Evolutionary conservation across 164 flowering plant species (phyloP).

Genomic region (Vitis rotundifolia): DNA sequence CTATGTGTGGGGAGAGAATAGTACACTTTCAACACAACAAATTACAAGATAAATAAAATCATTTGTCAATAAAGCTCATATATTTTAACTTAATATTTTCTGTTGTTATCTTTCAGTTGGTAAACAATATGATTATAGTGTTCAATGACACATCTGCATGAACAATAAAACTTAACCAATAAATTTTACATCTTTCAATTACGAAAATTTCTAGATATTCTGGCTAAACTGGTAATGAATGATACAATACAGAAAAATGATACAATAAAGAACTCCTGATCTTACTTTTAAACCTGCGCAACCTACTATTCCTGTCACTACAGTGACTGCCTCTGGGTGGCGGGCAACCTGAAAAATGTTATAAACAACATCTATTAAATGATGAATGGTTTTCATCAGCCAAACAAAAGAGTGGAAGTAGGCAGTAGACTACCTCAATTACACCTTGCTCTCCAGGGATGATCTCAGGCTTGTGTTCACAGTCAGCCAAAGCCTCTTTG

Average conservation of each 20-base stretch:
- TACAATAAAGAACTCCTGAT: neutral
- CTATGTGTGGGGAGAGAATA: too few species aligned
- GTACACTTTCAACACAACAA: too few species aligned
- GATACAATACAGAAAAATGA: neutral
- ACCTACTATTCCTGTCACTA: slow-evolving; percentile 99
- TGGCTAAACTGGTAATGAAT: too few species aligned
- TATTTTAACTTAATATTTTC: neutral
- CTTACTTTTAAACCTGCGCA: slow-evolving; percentile 94
- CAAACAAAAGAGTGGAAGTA: slow-evolving; percentile 1
- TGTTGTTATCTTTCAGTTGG: neutral
- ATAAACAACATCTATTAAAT: neutral
- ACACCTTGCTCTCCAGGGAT: slow-evolving; percentile 94
- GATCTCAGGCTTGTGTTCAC: slow-evolving; percentile 84
- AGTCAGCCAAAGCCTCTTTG: slow-evolving; percentile 82
- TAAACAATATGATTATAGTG: neutral
- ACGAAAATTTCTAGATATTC: too few species aligned
- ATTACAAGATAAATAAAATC: too few species aligned
- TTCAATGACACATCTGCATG: neutral
- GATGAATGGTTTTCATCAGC: neutral
- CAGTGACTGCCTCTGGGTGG: slow-evolving; percentile 91
- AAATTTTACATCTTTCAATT: too few species aligned
- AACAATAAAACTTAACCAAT: neutral
- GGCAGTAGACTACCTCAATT: slow-evolving; percentile 59
- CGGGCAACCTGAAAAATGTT: slow-evolving; percentile 80
- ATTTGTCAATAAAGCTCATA: too few species aligned